Base-by-base conservation (phyloP, 202 grass and related monocot genomes). In the Dendrocalamus latiflorus region DNA sequence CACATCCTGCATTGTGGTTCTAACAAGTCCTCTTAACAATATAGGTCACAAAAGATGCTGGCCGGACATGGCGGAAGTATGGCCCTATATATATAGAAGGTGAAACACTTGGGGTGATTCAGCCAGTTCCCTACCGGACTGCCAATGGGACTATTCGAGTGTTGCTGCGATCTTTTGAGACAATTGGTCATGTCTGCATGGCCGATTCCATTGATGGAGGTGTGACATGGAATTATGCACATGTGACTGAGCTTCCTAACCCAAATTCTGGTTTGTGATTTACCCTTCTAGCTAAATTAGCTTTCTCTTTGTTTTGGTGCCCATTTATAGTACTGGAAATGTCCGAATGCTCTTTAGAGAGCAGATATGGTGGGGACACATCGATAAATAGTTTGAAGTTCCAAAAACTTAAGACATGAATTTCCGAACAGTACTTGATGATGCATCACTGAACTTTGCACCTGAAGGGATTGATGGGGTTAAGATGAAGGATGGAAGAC, bases 51-150 rank as follows among this genome's bases (percentile, higher is more conserved):
- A 38, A 81, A 84, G 95, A 98, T 54, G 64, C 75, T 3, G 95
- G 93, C 13, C 66, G 74, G 48, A 89, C 93, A 66, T 98, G 95
- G 95, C 84, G 26, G 65, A 98, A 98, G 77, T 85, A 93, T 26
- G 95, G 95, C 20, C 95, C 95, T 55, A 95, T 98, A 80, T 91
- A 83, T 76, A 64, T 98, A 79, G 70, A 95, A 81, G 87, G 85
- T 11, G 83, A 93, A 88, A 85, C 91, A 14, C 89, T 95, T 65
- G 87, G 93, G 14, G 95, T 98, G 87, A 98, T 98, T 83, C 95
- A 98, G 61, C 95, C 95, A 42, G 93, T 98, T 68, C 92, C 91
- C 24, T 98, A 98, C 26, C 47, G 28, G 74, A 98, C 89, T 22
- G 41, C 90, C 47, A 89, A 81, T 28, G 91, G 92, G n/a, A 89